Base-by-base conservation (phyloP, 2,329 filamentous ascomycete genomes). In the Dothidotthia symphoricarpi region DNA sequence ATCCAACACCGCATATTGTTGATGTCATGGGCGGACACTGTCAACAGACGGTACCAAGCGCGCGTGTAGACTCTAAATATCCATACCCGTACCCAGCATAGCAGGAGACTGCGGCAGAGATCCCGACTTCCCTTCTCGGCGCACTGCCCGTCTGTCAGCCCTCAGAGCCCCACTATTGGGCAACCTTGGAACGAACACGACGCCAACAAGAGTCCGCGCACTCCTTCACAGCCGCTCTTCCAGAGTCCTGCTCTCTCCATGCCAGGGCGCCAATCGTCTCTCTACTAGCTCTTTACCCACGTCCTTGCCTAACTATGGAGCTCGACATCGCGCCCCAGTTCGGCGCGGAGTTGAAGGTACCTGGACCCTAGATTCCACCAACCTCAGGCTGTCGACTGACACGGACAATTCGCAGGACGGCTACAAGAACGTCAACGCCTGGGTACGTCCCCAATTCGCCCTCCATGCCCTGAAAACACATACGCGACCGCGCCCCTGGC, bases 351-450 rank as follows among this genome's bases (percentile, higher is more conserved):
- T 78, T 97, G 67, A 97, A 95, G 85, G 89, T 90, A 73, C 47
- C 71, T 64, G 29, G 22, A 25, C 31, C 42, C 11, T n/a, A 15
- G 10, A 8, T 8, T 12, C 27, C 36, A 25, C n/a, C 41, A 24
- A 26, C 30, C 33, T 34, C 37, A 28, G 25, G 34, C 40, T 34
- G 27, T 24, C 39, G 39, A 54, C 46, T 62, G 46, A 61, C 45
- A 28, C 49, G 43, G 42, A 53, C 48, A 50, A 53, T 46, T 51
- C 34, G 33, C 38, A 96, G 88, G 93, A 98, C 82, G 88, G 86
- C 63, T 98, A 96, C 77, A 96, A 94, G 70, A 82, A 88, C 13
- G 89, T 94, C 65, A 96, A 90, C 71, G 81, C 78, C 58, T 98
- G 93, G 93, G 80, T 82, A 75, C 52, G 70, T 58, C 36, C 33